A percentile compares a stretch with the other conserved stretches of the same genome.
Evolutionary conservation across 257 asterid genomes (phyloP).

Genomic region (Solanum pennellii): DNA sequence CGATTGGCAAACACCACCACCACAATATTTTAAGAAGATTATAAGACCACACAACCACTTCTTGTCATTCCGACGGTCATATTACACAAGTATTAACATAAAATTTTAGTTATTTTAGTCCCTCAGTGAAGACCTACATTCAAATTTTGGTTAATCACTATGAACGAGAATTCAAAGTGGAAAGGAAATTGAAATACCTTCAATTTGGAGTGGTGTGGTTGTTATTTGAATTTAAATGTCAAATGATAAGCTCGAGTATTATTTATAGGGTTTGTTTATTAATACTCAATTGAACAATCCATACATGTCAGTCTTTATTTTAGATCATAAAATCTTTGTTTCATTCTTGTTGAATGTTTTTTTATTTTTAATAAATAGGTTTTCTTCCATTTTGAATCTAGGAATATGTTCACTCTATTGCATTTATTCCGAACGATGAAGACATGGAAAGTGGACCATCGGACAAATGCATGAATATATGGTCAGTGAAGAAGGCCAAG

Average conservation of each 20-base stretch:
- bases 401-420: slow-evolving; percentile 89
- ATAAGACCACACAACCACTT: too few species aligned
- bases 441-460: slow-evolving; percentile 85
- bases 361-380: background rate
- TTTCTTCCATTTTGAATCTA: slow-evolving; percentile 9
- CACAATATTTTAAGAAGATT: too few species aligned
- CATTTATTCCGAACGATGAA: slow-evolving; percentile 87
- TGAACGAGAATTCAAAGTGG: too few species aligned
- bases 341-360: background rate
- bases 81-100: too few species aligned
- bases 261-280: background rate
- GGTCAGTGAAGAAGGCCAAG: slow-evolving; percentile 93
- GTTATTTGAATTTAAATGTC: background rate
- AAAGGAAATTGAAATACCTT: too few species aligned
- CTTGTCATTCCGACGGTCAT: too few species aligned
- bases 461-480: slow-evolving; percentile 30
- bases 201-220: too few species aligned
- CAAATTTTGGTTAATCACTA: too few species aligned
- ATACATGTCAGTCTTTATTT: background rate
- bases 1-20: too few species aligned
- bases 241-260: background rate
- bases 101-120: too few species aligned
- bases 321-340: background rate
- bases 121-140: too few species aligned
- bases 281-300: background rate